Evolutionary conservation across 352 stramenopile species (phyloP), one percentile per base, ranked within the genome.

Genomic region (Albugo laibachii): DNA sequence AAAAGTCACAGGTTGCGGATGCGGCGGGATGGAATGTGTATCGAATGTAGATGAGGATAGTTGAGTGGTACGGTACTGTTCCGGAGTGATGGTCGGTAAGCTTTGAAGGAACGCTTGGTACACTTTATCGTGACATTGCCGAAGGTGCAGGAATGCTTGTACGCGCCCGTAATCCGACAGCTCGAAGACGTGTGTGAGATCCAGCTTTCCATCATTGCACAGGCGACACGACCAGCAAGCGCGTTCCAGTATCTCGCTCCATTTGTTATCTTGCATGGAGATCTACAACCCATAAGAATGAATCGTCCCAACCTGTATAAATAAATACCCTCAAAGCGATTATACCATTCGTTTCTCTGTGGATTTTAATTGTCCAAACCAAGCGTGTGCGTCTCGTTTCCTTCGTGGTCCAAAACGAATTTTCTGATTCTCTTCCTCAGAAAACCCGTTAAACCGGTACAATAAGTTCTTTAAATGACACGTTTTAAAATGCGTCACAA

Each of bases 261-360:
- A 83, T 56, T 79, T 78, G 53, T 85, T 85, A 57, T 85, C 73
- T 56, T 85, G 73, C 73, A 85, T 83, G 1, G 73, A 83, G 48
- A 85, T 81, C 71, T 83, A 47, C 13, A 46, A 31, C 8, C n/a
- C 8, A 8, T 31, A 31, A 10, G 3, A 31, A 31, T 31, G 24
- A 31, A 31, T 41, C 14, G 0, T 20, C 44, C 15, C 6, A 24
- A 21, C 42, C 37, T 16, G 16, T 20, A 47, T 6, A 1, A n/a
- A 13, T 27, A 43, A 19, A 40, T 36, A 55, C 19, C 20, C 8
- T 24, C 5, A 21, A 46, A 50, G 21, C 15, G 27, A 43, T n/a
- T n/a, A 21, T 51, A 75, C 70, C 73, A 85, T 85, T 55, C 73
- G 62, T 51, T 85, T 85, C 55, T 85, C 73, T 14, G 73, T 85